Percentiles rank a stretch among this genome's conserved stretches.
phyloP scores from a whole-genome alignment of 2,329 filamentous ascomycete genomes.

The Stemphylium vesicarium region DNA sequence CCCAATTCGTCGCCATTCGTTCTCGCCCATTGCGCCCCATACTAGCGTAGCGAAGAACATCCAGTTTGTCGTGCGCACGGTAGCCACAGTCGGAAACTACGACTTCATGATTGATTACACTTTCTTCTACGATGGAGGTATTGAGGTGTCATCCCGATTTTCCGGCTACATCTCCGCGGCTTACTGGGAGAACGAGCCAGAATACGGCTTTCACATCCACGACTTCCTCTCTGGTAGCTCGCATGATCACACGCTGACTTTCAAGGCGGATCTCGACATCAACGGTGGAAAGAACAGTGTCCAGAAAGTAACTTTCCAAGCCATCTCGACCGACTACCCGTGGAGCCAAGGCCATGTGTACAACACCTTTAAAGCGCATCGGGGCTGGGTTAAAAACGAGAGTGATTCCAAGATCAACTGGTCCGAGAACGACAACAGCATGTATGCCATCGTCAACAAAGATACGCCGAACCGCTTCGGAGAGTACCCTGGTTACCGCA shows the following conservation, averaged over 20 bases:
- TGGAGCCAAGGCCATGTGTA: slow-evolving; percentile 58
- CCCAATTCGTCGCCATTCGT: slow-evolving; percentile 41
- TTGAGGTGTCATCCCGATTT: slow-evolving; percentile 33
- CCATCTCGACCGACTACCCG: slow-evolving; percentile 56
- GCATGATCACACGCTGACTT: slow-evolving; percentile 51
- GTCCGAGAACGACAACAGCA: slow-evolving; percentile 54
- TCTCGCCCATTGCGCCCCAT: slow-evolving; percentile 20
- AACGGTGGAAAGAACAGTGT: slow-evolving; percentile 47
- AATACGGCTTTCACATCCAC: slow-evolving; percentile 51
- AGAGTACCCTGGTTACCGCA: slow-evolving; percentile 60
- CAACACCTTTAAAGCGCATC: slow-evolving; percentile 61
- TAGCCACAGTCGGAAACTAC: slow-evolving; percentile 57
- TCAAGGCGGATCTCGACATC: slow-evolving; percentile 52
- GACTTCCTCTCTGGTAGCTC: slow-evolving; percentile 44
- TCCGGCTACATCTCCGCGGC: slow-evolving; percentile 38
- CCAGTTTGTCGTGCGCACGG: slow-evolving; percentile 53
- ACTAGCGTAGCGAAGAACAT: slow-evolving; percentile 44
- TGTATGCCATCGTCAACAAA: slow-evolving; percentile 60
- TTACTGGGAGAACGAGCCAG: slow-evolving; percentile 33
- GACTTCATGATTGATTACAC: slow-evolving; percentile 38
- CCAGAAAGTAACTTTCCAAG: slow-evolving; percentile 39
- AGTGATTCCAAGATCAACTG: slow-evolving; percentile 54
- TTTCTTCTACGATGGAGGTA: slow-evolving; percentile 38
- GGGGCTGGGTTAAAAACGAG: slow-evolving; percentile 48
- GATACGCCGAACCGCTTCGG: slow-evolving; percentile 58